Conservation (phyloP, 257 asterid species). For the Buddleja alternifolia region DNA sequence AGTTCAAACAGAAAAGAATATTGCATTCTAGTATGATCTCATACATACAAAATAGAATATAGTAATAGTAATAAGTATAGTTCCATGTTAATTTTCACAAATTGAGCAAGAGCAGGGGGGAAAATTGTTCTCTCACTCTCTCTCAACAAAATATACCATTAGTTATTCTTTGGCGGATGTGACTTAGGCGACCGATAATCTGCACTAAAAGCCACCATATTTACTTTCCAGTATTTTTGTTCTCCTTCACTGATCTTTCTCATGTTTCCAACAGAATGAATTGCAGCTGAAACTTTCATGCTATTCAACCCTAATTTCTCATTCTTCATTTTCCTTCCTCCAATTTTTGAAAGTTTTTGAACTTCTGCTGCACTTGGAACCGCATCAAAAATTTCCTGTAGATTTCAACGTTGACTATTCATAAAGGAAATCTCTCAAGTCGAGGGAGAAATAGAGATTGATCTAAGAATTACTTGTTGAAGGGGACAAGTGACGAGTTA, state of each 20-base stretch:
- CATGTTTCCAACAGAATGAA: conserved; percentile 28
- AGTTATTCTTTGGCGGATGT: conserved; percentile 76
- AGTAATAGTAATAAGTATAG: too few relatives aligned
- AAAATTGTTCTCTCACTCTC: too few relatives aligned
- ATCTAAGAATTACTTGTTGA: too few relatives aligned
- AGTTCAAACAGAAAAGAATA: too few relatives aligned
- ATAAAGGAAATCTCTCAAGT: background rate
- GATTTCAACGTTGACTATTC: background rate
- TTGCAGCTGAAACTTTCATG: background rate
- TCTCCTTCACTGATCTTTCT: conserved; percentile 31
- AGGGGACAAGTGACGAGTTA: too few relatives aligned
- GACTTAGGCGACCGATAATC: conserved; percentile 65
- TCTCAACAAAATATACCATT: too few relatives aligned
- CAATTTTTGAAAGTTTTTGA: background rate
- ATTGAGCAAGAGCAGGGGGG: too few relatives aligned
- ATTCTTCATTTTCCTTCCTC: conserved; percentile 49
- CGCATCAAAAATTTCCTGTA: conserved; percentile 38
- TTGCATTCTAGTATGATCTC: too few relatives aligned
- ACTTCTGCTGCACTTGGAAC: conserved; percentile 21
- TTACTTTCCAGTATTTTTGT: conserved; percentile 25
- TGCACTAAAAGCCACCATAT: conserved; percentile 51
- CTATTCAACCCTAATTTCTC: conserved; percentile 1
- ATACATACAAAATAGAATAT: too few relatives aligned
- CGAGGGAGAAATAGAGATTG: too few relatives aligned
- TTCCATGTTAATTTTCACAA: too few relatives aligned